These are phyloP conservation scores for Starmerella vitae DNA, from an alignment of 805 yeast species.

Conservation along the genomic window DNA sequence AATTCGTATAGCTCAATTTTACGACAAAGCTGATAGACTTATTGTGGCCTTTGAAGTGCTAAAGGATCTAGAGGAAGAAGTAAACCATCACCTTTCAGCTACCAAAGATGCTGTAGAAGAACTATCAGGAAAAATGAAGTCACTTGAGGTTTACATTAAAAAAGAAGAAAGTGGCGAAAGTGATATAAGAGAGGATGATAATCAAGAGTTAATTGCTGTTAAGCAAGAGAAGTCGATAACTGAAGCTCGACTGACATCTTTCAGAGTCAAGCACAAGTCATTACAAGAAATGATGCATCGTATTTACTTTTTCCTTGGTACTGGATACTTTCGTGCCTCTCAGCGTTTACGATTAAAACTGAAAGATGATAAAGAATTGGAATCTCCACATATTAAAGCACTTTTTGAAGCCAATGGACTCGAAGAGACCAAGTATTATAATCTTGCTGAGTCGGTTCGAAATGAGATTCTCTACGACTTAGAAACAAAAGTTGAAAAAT, in stretches of 20 bases:
- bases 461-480: slow-evolving; percentile 36
- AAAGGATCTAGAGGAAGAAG: slow-evolving; percentile 13
- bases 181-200: not conserved
- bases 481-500: slow-evolving; percentile 22
- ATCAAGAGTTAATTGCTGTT: not conserved
- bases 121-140: not conserved
- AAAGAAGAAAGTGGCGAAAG: not conserved
- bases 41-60: slow-evolving; percentile 38
- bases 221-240: slow-evolving; percentile 5
- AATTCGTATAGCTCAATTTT: slow-evolving; percentile 54
- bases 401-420: slow-evolving; percentile 25
- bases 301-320: slow-evolving; percentile 49
- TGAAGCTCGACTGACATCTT: slow-evolving; percentile 14
- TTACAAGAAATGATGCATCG: slow-evolving; percentile 41
- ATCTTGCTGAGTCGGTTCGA: slow-evolving; percentile 49
- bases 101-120: not conserved
- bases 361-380: slow-evolving; percentile 11
- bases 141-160: not conserved
- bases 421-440: slow-evolving; percentile 42
- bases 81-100: not conserved
- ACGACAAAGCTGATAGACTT: slow-evolving; percentile 46
- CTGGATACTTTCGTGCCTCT: slow-evolving; percentile 27
- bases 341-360: slow-evolving; percentile 12
- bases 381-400: slow-evolving; percentile 14
- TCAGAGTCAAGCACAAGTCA: slow-evolving; percentile 5